A percentile compares a stretch with the other conserved stretches of the same genome.
These are phyloP conservation scores for Coriolopsis trogii DNA, from an alignment of 1,284 basidiomycete species.

Conservation along the genomic window DNA sequence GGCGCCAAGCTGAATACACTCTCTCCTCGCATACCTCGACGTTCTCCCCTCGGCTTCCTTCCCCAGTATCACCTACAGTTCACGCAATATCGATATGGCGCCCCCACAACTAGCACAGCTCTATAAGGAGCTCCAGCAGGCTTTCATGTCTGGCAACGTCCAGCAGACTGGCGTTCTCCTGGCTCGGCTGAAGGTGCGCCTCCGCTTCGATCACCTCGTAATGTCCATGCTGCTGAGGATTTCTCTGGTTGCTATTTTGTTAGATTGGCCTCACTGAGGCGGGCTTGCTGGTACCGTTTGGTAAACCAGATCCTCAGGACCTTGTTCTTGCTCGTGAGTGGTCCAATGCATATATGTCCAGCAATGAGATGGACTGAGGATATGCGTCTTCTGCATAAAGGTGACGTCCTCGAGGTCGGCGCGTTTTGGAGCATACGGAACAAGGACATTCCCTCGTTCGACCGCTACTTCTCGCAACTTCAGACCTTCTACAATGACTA, in stretches of 20 bases:
- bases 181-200: conserved; percentile 70
- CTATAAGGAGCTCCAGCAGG: conserved; percentile 62
- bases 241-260: background rate
- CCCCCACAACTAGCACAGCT: conserved; percentile 57
- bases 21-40: conserved; percentile 39
- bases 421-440: conserved; percentile 91
- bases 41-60: conserved; percentile 26
- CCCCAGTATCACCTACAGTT: conserved; percentile 3
- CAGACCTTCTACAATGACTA: conserved; percentile 93
- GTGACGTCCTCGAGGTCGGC: conserved; percentile 95
- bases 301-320: conserved; percentile 61
- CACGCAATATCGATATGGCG: conserved; percentile 44
- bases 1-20: conserved; percentile 17
- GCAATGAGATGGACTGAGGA: background rate
- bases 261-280: conserved; percentile 81
- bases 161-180: conserved; percentile 65
- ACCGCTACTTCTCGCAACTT: conserved; percentile 93
- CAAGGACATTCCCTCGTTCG: conserved; percentile 89
- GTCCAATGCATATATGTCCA: no score
- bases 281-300: conserved; percentile 72
- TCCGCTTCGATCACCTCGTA: background rate
- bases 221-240: background rate
- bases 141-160: conserved; percentile 67
- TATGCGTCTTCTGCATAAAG: conserved; percentile 42
- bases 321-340: conserved; percentile 61